A percentile compares a stretch with the other conserved stretches of the same genome.
Evolutionary conservation across 148 eudicot genomes (phyloP).

Genomic region (Talinum fruticosum): DNA sequence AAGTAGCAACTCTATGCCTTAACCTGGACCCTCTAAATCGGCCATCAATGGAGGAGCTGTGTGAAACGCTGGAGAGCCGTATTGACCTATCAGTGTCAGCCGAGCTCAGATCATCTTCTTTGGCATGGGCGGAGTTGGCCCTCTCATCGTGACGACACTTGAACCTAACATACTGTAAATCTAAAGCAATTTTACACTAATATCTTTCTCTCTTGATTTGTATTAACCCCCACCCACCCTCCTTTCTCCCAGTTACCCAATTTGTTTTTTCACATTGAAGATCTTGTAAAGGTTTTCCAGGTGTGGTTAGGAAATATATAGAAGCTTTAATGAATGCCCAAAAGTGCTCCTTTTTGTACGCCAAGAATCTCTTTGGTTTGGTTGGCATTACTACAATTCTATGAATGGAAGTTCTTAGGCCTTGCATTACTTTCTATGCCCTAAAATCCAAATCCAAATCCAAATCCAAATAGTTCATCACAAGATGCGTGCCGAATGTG

Average conservation of each 20-base stretch:
- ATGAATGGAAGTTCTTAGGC: conserved; percentile 6
- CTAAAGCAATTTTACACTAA: conserved; percentile 29
- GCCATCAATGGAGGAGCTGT: conserved; percentile 58
- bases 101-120: conserved; percentile 71
- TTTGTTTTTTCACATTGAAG: conserved; percentile 16
- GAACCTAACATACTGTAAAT: conserved; percentile 41
- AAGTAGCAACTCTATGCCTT: conserved; percentile 59
- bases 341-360: conserved; percentile 28
- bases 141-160: conserved; percentile 40
- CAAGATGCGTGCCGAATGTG: too few relatives aligned
- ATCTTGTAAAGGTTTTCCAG: conserved; percentile 30
- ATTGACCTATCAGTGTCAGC: conserved; percentile 71
- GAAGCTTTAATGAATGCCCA: conserved; percentile 10
- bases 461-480: too few relatives aligned
- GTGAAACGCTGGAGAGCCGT: conserved; percentile 49
- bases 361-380: conserved; percentile 27
- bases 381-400: conserved; percentile 1
- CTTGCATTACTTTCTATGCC: too few relatives aligned
- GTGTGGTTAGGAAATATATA: conserved; percentile 21
- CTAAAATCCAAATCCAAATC: too few relatives aligned
- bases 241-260: neutral
- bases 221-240: neutral
- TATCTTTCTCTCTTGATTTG: neutral
- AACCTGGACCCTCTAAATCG: conserved; percentile 40
- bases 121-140: conserved; percentile 96